Evolutionary conservation across 2,329 filamentous ascomycete genomes (phyloP).

Genomic region (Chaetomiaceae sp.): DNA sequence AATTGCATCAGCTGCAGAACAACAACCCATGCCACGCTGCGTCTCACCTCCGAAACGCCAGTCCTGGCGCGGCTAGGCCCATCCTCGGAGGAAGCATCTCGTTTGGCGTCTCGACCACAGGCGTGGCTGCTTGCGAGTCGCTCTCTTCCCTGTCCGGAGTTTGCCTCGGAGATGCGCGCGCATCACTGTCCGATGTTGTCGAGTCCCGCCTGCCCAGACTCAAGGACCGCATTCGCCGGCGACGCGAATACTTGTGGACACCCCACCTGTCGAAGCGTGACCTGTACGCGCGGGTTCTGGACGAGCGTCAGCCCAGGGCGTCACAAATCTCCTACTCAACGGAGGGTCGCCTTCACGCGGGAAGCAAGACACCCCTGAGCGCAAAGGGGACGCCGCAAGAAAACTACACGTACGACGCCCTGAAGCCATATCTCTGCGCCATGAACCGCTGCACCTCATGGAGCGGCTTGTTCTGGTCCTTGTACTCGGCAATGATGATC

Average conservation of each 20-base stretch:
- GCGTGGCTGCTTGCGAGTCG: conserved; percentile 10
- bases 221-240: conserved; percentile 15
- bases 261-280: conserved; percentile 45
- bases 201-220: conserved; percentile 1
- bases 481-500: conserved; percentile 40
- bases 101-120: neutral
- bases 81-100: neutral
- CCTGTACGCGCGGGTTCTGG: conserved; percentile 41
- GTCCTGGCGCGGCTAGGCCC: neutral
- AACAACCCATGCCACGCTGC: neutral
- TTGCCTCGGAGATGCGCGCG: conserved; percentile 1
- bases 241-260: conserved; percentile 44
- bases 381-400: neutral
- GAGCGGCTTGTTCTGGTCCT: conserved; percentile 36
- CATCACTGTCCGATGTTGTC: conserved; percentile 2
- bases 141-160: conserved; percentile 5
- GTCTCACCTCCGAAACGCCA: conserved; percentile 7
- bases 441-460: conserved; percentile 40
- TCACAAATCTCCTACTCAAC: neutral
- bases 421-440: conserved; percentile 37
- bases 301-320: neutral
- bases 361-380: no score
- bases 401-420: conserved; percentile 37
- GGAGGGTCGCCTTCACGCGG: no score
- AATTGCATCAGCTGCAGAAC: neutral